phyloP scores from a whole-genome alignment of 2,329 filamentous ascomycete genomes.

The Aspergillus ochraceus region DNA sequence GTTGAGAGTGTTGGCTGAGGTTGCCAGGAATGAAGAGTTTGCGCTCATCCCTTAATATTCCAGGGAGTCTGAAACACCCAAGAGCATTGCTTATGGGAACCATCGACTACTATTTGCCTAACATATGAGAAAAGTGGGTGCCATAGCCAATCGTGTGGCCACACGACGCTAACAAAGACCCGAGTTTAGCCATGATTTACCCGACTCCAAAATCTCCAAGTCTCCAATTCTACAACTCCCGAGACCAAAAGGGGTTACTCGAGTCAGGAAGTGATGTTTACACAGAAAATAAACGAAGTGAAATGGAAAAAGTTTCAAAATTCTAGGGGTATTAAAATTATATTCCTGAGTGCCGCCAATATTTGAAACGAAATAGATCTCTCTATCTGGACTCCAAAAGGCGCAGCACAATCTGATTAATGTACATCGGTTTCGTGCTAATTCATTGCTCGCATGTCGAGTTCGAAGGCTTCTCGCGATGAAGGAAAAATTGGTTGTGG shows the following conservation, averaged over 20 bases:
- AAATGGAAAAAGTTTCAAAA: background rate
- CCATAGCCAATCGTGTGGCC: background rate
- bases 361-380: constrained; percentile 5
- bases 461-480: background rate
- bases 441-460: constrained; percentile 5
- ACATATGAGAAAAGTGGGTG: background rate
- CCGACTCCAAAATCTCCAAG: background rate
- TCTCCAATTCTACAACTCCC: background rate
- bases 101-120: background rate
- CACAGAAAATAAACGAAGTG: background rate
- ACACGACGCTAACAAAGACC: background rate
- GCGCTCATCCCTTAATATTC: background rate
- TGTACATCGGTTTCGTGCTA: constrained; percentile 6
- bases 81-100: background rate
- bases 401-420: constrained; percentile 4
- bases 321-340: constrained; percentile 3
- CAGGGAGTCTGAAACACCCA: background rate
- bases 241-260: background rate
- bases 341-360: constrained; percentile 1
- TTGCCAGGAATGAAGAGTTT: background rate
- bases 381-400: constrained; percentile 3
- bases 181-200: background rate
- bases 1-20: background rate
- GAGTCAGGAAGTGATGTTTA: background rate
- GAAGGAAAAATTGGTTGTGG: background rate